Base-by-base conservation (phyloP, 495 filamentous ascomycete species). In the Antarctomyces pellizariae region DNA sequence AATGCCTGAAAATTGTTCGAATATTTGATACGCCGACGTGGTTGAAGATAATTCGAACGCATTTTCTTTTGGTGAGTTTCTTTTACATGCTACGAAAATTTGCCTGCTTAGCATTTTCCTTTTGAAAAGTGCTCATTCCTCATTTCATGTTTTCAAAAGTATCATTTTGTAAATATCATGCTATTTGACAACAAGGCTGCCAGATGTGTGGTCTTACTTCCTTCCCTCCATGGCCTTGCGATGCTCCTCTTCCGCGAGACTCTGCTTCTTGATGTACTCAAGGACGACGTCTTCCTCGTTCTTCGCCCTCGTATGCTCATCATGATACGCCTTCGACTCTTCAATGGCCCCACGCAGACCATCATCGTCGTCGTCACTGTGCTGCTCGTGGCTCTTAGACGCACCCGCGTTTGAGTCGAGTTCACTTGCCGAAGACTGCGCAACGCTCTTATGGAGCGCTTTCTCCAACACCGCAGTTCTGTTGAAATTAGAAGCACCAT, bases 201-300 rank as follows among this genome's bases (percentile, higher is more conserved):
- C n/a, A n/a, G n/a, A n/a, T n/a, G n/a, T n/a, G n/a, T n/a, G n/a
- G n/a, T n/a, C n/a, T n/a, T n/a, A n/a, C n/a, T n/a, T n/a, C n/a
- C n/a, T n/a, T n/a, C n/a, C n/a, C n/a, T n/a, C n/a, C n/a, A n/a
- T n/a, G n/a, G n/a, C n/a, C n/a, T n/a, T n/a, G n/a, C n/a, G n/a
- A 40, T 55, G 58, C 36, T 62, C 54, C 29, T 65, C 62, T 48
- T 80, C 75, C 0, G 59, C 57, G 12, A 78, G 38, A 47, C 75
- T 79, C 47, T 79, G 72, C 47, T 63, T 68, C 52, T 68, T 75
- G n/a, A 78, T 57, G 44, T 75, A 76, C 33, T 77, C 69, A 42
- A 83, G 39, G 14, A 83, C 59, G 33, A 75, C 62, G 16, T 75
- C 64, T 41, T 80, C 75, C 45, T 80, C 75, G 0, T 54, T 59